phyloP scores from a whole-genome alignment of 2,329 filamentous ascomycete genomes.

The Magnaporthiopsis rhizophila region DNA sequence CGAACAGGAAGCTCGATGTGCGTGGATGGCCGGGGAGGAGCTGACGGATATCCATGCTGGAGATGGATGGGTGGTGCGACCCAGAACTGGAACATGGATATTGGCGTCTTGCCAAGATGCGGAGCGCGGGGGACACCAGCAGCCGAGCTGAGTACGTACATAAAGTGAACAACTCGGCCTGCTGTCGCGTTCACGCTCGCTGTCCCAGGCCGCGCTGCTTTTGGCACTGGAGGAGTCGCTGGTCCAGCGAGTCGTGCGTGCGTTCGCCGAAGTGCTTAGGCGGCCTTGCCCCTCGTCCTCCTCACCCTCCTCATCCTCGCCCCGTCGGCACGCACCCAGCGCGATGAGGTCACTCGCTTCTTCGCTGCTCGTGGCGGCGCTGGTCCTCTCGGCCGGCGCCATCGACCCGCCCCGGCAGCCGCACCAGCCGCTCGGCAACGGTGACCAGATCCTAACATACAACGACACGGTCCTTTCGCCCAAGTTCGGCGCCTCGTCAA shows the following conservation, averaged over 20 bases:
- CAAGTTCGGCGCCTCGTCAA: conserved; percentile 36
- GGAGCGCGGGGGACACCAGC: too few relatives aligned
- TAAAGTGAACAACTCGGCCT: neutral
- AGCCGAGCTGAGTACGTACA: neutral
- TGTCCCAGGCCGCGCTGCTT: too few relatives aligned
- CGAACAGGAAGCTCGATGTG: neutral
- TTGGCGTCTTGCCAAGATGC: too few relatives aligned
- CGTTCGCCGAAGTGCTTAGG: too few relatives aligned
- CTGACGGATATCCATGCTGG: too few relatives aligned
- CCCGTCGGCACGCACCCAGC: neutral
- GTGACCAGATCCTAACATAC: conserved; percentile 48
- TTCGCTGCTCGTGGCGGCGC: conserved; percentile 11
- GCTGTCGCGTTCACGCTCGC: too few relatives aligned
- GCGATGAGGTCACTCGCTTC: conserved; percentile 12
- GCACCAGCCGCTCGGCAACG: conserved; percentile 46
- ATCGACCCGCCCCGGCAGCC: conserved; percentile 46
- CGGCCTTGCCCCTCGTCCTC: neutral
- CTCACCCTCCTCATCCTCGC: neutral
- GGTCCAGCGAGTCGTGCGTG: neutral
- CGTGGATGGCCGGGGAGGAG: too few relatives aligned
- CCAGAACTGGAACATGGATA: too few relatives aligned
- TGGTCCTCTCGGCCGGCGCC: conserved; percentile 18
- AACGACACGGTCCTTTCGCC: conserved; percentile 47
- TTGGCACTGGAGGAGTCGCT: neutral
- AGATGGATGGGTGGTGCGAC: too few relatives aligned